Conservation (phyloP, 2,329 filamentous ascomycete genomes). For the Colletotrichum tropicale region DNA sequence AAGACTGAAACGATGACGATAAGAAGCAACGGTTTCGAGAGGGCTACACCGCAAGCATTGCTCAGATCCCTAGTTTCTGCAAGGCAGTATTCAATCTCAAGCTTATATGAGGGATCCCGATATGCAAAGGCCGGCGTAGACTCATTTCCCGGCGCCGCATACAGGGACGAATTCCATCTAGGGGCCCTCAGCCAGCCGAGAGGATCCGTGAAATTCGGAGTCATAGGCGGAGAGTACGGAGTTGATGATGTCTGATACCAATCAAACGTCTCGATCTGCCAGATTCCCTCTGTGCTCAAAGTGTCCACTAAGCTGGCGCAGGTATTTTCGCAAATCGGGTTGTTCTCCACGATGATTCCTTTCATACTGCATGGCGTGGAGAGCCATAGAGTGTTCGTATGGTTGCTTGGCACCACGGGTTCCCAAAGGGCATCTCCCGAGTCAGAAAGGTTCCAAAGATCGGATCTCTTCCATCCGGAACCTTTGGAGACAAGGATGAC, state of each 20-base stretch:
- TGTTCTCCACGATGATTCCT: not conserved
- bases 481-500: not conserved
- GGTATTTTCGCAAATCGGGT: not conserved
- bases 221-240: not conserved
- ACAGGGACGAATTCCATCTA: not conserved
- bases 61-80: not conserved
- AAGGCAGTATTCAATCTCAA: not conserved
- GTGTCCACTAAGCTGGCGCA: not conserved
- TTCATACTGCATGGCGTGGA: not conserved
- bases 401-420: not conserved
- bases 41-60: not conserved
- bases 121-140: not conserved
- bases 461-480: not conserved
- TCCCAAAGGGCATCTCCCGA: not conserved
- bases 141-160: not conserved
- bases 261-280: not conserved
- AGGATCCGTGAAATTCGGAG: not conserved
- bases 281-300: not conserved
- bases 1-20: not conserved
- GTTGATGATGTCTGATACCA: not conserved
- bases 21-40: not conserved
- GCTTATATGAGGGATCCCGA: not conserved
- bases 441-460: not conserved
- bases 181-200: not conserved
- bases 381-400: conserved; percentile 1